Evolutionary conservation across 140 eudicot genomes (phyloP).

Genomic region (Cichorium intybus): DNA sequence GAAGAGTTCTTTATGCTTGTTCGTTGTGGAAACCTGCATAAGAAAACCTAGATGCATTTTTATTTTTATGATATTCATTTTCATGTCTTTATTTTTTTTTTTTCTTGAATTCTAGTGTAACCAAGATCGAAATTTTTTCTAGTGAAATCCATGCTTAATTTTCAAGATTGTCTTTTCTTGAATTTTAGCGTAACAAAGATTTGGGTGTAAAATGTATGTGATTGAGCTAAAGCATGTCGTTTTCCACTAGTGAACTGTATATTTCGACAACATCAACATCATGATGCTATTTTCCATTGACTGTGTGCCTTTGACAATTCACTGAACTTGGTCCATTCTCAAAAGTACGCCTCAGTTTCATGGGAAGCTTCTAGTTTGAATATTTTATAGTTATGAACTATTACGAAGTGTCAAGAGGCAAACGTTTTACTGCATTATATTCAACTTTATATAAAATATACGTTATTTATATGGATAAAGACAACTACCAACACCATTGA

Average conservation of each 20-base stretch:
- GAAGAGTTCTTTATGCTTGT: conserved; percentile 49
- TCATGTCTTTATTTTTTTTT: conserved; percentile 20
- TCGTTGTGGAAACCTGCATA: conserved; percentile 64
- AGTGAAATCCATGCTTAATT: not conserved
- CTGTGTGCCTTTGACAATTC: conserved; percentile 1
- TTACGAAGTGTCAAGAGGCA: conserved; percentile 1
- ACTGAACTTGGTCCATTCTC: conserved; percentile 27
- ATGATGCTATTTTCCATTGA: conserved; percentile 5
- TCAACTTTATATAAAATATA: conserved; percentile 1
- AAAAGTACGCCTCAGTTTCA: not conserved
- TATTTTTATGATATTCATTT: not conserved
- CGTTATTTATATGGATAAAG: not conserved
- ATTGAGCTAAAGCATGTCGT: conserved; percentile 16
- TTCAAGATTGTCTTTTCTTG: too few relatives aligned
- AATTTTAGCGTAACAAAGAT: too few relatives aligned
- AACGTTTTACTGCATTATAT: conserved; percentile 1
- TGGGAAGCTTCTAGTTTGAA: conserved; percentile 15
- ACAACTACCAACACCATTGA: not conserved
- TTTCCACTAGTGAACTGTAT: conserved; percentile 13
- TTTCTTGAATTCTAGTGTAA: conserved; percentile 1
- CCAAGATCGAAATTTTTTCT: not conserved
- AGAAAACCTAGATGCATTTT: conserved; percentile 9
- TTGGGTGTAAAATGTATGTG: too few relatives aligned
- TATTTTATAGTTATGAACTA: conserved; percentile 10
- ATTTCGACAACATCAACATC: conserved; percentile 17